Evolutionary conservation across 1,284 basidiomycete genomes (phyloP), one percentile per base, ranked within the genome.

Genomic region (Tilletia indica): DNA sequence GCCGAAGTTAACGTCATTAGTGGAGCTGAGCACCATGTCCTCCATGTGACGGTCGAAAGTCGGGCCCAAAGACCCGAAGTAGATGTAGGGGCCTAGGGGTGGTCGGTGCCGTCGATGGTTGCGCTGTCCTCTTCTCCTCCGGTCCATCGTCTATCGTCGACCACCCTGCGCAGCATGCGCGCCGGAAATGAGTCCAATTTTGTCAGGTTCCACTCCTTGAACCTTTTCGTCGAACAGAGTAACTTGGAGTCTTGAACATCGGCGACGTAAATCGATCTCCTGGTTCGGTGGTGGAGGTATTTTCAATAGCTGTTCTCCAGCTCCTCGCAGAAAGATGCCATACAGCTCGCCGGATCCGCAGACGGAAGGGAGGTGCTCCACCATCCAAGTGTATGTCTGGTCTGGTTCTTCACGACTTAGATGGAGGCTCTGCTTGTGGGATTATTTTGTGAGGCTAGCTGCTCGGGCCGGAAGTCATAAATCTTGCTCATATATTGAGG

Each of bases 11-110:
- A 99, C 94, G 83, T 97, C 98, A 85, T 98, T 99, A 87, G 98
- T 99, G 70, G 94, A 97, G 86, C 95, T 97, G 2, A 99, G 88
- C 83, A 98, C 96, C 77, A 87, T 87, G 76, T 89, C 89, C 79
- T 99, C 96, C 66, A 99, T 96, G 80, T 99, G 96, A 96, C 97
- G 99, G 0, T 96, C 94, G 85, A 99, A 85, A 0, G 94, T 95
- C 16, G 97, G 95, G 68, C 94, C 88, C 96, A 96, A 99, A 94
- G 97, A 97, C 76, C 96, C 96, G 85, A 97, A 98, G 85, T 99
- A 99, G 4, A 99, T 89, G 84, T 99, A 99, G 0, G 96, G 96
- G 0, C 93, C 92, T n/a, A n/a, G n/a, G n/a, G n/a, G n/a, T n/a
- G n/a, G 82, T 98, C 99, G 69, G 99, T 97, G 38, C 96, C 96